Conservation (phyloP, 192 early-diverging fungal species). For the Phlyctochytrium planicorne region DNA sequence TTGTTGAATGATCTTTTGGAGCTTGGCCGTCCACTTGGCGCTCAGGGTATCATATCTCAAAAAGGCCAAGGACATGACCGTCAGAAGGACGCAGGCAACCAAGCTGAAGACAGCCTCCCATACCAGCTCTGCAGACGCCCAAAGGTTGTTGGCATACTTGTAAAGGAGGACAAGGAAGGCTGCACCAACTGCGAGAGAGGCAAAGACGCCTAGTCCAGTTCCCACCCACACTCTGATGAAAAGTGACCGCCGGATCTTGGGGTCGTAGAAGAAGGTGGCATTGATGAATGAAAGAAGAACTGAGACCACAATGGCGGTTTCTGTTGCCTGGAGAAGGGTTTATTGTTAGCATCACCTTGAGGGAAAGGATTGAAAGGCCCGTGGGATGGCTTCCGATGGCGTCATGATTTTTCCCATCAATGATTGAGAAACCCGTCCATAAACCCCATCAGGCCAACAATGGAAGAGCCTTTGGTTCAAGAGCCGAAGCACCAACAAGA, state of each 20-base stretch:
- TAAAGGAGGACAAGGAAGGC: slow-evolving; percentile 79
- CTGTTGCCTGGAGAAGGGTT: too few species aligned
- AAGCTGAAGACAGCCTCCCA: slow-evolving; percentile 85
- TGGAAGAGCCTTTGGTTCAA: too few species aligned
- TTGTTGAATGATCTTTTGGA: slow-evolving; percentile 36
- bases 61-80: slow-evolving; percentile 82
- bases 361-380: too few species aligned
- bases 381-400: too few species aligned
- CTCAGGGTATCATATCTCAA: slow-evolving; percentile 69
- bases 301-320: slow-evolving; percentile 83
- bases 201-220: slow-evolving; percentile 59
- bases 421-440: too few species aligned
- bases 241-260: slow-evolving; percentile 5
- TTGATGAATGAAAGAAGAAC: slow-evolving; percentile 77
- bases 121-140: slow-evolving; percentile 55
- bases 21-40: slow-evolving; percentile 74
- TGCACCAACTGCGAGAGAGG: slow-evolving; percentile 67
- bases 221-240: slow-evolving; percentile 74
- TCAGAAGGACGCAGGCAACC: slow-evolving; percentile 76
- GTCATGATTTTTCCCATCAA: too few species aligned
- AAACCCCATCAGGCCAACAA: too few species aligned
- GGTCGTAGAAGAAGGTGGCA: slow-evolving; percentile 41
- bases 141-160: slow-evolving; percentile 44
- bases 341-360: too few species aligned
- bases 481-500: too few species aligned